phyloP scores from a whole-genome alignment of 768 basidiomycete genomes.

The Trametes elegans region DNA sequence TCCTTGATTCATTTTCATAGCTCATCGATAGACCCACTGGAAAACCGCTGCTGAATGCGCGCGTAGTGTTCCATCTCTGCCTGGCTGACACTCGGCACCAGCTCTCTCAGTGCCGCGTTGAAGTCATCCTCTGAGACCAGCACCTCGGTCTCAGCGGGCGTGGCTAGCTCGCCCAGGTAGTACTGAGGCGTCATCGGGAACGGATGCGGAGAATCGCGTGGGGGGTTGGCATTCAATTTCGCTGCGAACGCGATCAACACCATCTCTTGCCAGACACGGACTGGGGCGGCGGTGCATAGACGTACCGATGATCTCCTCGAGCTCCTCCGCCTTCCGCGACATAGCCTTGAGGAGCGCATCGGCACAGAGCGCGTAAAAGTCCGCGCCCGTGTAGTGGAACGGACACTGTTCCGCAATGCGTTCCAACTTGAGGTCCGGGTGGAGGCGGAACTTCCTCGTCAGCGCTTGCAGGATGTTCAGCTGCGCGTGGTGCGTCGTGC shows the following conservation, averaged over 20 bases:
- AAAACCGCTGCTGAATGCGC: conserved; percentile 68
- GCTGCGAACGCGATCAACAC: conserved; percentile 19
- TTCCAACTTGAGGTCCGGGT: conserved; percentile 61
- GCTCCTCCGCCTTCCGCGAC: conserved; percentile 76
- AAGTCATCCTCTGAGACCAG: conserved; percentile 80
- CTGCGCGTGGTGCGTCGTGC: conserved; percentile 82
- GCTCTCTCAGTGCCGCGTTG: conserved; percentile 60
- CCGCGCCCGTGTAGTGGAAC: conserved; percentile 95
- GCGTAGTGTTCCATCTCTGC: conserved; percentile 86
- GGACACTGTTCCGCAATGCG: conserved; percentile 72
- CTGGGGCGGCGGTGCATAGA: neutral
- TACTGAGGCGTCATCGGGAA: conserved; percentile 84
- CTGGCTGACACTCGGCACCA: conserved; percentile 81
- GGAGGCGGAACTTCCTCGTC: conserved; percentile 87
- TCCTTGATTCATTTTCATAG: too few species aligned
- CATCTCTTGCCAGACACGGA: neutral
- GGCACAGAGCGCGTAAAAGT: conserved; percentile 96
- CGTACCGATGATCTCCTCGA: conserved; percentile 77
- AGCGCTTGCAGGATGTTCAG: conserved; percentile 84
- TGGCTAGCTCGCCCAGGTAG: conserved; percentile 82
- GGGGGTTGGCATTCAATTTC: conserved; percentile 42
- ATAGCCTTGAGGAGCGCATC: conserved; percentile 97
- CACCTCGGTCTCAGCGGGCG: conserved; percentile 65
- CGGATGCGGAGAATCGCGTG: conserved; percentile 46
- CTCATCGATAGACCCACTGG: conserved; percentile 34